phyloP scores from a whole-genome alignment of 768 basidiomycete genomes.

The Naematelia encephala region DNA sequence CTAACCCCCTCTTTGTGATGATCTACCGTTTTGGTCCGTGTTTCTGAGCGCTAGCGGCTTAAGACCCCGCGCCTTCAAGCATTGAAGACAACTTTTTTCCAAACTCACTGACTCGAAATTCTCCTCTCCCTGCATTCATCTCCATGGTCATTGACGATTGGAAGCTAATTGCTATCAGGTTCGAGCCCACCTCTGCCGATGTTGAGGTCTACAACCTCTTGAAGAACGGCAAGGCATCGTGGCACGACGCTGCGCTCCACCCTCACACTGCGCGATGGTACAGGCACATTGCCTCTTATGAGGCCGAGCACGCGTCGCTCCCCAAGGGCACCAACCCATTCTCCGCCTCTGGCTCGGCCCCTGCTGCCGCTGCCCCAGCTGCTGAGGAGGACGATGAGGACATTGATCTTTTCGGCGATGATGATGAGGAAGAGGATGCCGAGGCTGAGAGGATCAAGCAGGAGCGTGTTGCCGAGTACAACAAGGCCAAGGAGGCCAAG shows the following conservation, averaged over 20 bases:
- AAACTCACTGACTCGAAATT: slow-evolving; percentile 46
- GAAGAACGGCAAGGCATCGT: slow-evolving; percentile 47
- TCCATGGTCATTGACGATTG: neutral
- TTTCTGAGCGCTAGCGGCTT: slow-evolving; percentile 51
- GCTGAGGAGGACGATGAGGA: slow-evolving; percentile 54
- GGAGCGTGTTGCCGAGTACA: slow-evolving; percentile 88
- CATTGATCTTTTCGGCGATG: slow-evolving; percentile 82
- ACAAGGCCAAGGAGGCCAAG: slow-evolving; percentile 88
- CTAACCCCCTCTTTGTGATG: slow-evolving; percentile 33
- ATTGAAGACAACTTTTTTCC: slow-evolving; percentile 49
- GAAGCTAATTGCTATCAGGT: slow-evolving; percentile 24
- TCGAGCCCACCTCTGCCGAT: slow-evolving; percentile 45
- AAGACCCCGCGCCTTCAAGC: slow-evolving; percentile 50
- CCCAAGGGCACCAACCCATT: slow-evolving; percentile 88
- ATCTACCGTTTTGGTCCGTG: slow-evolving; percentile 52
- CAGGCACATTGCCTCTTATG: slow-evolving; percentile 68
- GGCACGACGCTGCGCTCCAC: slow-evolving; percentile 62
- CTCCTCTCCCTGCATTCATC: slow-evolving; percentile 5
- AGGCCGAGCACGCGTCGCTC: slow-evolving; percentile 63
- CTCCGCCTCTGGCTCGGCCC: slow-evolving; percentile 55
- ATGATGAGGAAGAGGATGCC: slow-evolving; percentile 70
- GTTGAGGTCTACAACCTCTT: slow-evolving; percentile 40
- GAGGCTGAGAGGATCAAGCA: slow-evolving; percentile 85
- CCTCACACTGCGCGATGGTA: slow-evolving; percentile 88
- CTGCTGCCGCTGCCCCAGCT: slow-evolving; percentile 52